phyloP scores from a whole-genome alignment of 768 basidiomycete species.

The Russula sp. region DNA sequence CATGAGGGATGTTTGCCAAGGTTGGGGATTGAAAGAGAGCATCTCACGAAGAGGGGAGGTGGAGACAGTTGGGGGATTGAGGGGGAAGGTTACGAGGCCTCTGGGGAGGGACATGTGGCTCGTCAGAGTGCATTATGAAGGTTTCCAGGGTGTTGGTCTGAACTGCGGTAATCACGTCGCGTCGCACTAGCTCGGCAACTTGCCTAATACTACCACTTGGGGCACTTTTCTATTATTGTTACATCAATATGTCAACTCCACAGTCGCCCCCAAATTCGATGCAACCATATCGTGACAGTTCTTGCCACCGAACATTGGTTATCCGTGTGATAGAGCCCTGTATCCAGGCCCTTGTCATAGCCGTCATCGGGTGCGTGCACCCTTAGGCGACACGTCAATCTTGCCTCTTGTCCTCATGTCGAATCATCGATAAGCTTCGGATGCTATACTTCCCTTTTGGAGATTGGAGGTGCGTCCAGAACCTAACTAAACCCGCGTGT shows the following conservation, averaged over 20 bases:
- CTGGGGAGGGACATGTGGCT: background rate
- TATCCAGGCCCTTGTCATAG: slow-evolving; percentile 24
- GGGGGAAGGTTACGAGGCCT: background rate
- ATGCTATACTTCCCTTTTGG: slow-evolving; percentile 26
- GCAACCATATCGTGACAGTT: slow-evolving; percentile 9
- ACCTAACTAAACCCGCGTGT: background rate
- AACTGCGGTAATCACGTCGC: background rate
- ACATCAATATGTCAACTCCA: background rate
- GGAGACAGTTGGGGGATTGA: background rate
- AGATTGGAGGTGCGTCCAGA: slow-evolving; percentile 26
- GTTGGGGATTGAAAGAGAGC: slow-evolving; percentile 20
- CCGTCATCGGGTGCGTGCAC: slow-evolving; percentile 26
- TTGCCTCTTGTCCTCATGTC: background rate
- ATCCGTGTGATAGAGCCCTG: slow-evolving; percentile 13
- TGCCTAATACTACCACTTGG: background rate
- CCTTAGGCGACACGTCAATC: background rate
- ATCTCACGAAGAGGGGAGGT: slow-evolving; percentile 1
- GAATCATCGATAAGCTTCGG: slow-evolving; percentile 17
- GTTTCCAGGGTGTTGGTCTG: background rate
- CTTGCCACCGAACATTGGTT: background rate
- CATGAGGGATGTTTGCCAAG: slow-evolving; percentile 23
- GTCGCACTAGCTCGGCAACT: background rate
- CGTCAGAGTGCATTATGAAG: background rate
- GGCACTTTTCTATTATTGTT: background rate
- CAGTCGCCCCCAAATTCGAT: background rate